Evolutionary conservation across 768 basidiomycete species (phyloP), one percentile per base, ranked within the genome.

Genomic region (Lentinula guzmanii): DNA sequence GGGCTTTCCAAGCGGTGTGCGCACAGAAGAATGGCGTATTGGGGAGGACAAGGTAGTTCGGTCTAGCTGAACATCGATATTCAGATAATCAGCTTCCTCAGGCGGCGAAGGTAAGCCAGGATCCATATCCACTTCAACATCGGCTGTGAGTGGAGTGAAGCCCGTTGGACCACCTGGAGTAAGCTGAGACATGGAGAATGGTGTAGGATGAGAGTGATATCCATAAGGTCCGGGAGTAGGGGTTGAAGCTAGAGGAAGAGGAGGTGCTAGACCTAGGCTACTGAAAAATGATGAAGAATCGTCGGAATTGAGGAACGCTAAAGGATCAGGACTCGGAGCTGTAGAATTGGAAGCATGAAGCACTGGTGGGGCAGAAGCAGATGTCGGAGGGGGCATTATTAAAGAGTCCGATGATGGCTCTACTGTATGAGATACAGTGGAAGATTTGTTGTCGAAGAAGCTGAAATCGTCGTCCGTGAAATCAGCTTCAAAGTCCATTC

Each of bases 391-490:
- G 35, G 71, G 68, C 7, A 68, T 57, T 48, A 66, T 61, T 33
- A 65, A 45, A 33, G 43, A 15, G 31, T 34, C 42, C 5, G 43
- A 45, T 4, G 31, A 31, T 24, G 43, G 10, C 15, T 37, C 57
- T 2, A 28, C 18, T 46, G 62, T 5, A 24, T 55, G 13, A n/a
- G 37, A 2, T 37, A 24, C 6, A 18, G 5, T 41, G 18, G 53
- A 1, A 80, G 75, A 0, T 85, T 86, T 28, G 78, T 41, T 79
- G 68, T 94, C 91, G 69, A 93, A 95, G 72, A 91, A 94, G 70
- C 83, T 88, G 71, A 94, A 95, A 71, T 95, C 92, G 60, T 93
- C 92, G 56, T 95, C 92, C 0, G 92, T 93, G 66, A 93, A 87
- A 1, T 77, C 80, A 21, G 84, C 82, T 37, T 86, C 85, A 57